Evolutionary conservation across 2,329 filamentous ascomycete species (phyloP), one percentile per base, ranked within the genome.

Genomic region (Neoascochyta sp.): DNA sequence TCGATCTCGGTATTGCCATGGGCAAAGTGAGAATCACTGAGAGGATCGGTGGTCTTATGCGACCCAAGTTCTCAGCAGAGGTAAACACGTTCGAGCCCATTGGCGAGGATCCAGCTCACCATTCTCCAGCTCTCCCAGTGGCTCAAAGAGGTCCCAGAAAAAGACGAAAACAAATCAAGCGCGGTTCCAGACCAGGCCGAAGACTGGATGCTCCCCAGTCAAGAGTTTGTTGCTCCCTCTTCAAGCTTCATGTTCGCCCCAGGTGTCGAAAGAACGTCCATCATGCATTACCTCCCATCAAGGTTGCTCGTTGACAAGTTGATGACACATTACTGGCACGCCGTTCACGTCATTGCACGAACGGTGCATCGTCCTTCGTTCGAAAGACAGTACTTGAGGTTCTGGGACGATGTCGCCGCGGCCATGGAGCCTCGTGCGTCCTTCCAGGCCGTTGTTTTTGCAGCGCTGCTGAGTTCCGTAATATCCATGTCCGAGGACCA

Each of bases 1-100:
- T 83, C 43, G 84, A 88, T 58, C 65, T 88, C 15, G 84, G 83
- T 2, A 75, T 87, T 35, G 74, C 75, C 42, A 70, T 88, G 38
- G 83, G 83, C 1, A 82, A 76, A 55, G 75, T 87, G 72, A 75
- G 71, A 36, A 78, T 88, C 37, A 86, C 81, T 3, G 83, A 88
- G 51, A 72, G 83, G 20, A 77, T 88, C 41, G 84, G 84, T 10
- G 83, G 83, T 1, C 74, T 84, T 44, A 80, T 83, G 23, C 70
- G 83, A 24, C 83, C 83, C 3, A 78, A 79, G 45, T 72, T 88
- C 34, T 73, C 76, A 4, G 79, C 86, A 57, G 83, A 87, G 68
- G 77, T 84, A 66, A 42, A 66, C 13, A 32, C 14, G 9, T 21
- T n/a, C 18, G 13, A 27, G 11, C 23, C 10, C 22, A 24, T 7